Base-by-base conservation (phyloP, 163 green algal species). In the Chlamydomonas reinhardtii region DNA sequence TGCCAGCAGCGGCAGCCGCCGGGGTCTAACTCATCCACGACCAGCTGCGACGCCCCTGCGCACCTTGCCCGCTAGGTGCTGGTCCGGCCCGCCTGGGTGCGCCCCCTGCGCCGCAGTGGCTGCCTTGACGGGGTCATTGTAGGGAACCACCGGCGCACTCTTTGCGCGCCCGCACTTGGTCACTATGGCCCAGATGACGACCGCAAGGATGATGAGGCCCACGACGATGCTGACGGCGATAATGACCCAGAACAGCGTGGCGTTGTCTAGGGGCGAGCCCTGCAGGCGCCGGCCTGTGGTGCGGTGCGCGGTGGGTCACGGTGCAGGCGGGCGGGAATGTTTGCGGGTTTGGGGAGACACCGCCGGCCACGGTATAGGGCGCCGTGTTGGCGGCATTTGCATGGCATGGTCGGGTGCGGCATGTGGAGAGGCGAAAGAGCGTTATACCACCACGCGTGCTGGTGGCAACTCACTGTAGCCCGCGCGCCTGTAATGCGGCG, bases 171-270 rank as follows among this genome's bases (percentile, higher is more conserved):
- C 80, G 54, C 80, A 86, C 54, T 73, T 73, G 1, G 80, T 79
- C 1, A 79, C 34, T 25, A 86, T 73, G 34, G 80, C 80, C 80
- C 80, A 86, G 20, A 86, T 79, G 56, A 65, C 27, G 2, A 78
- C 5, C 27, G 80, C 80, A 4, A 86, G 2, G 6, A 86, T 0
- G 35, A 61, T 20, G 0, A 79, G 34, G 27, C 80, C 80, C 34
- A 86, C 52, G 27, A 86, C 70, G 20, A 74, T 35, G 15, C 17
- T 15, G 31, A 86, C 20, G 31, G 56, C 69, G 29, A 86, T 72
- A 5, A 79, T 39, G 17, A 74, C 80, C 80, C 80, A 86, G 32
- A 24, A 65, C 35, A 86, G 66, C 0, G 80, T 76, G 8, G 9
- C 29, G 24, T 65, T 79, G 56, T 74, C 80, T 16, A 86, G 5